phyloP scores from a whole-genome alignment of 2,329 filamentous ascomycete genomes.

The Graphium sp. region DNA sequence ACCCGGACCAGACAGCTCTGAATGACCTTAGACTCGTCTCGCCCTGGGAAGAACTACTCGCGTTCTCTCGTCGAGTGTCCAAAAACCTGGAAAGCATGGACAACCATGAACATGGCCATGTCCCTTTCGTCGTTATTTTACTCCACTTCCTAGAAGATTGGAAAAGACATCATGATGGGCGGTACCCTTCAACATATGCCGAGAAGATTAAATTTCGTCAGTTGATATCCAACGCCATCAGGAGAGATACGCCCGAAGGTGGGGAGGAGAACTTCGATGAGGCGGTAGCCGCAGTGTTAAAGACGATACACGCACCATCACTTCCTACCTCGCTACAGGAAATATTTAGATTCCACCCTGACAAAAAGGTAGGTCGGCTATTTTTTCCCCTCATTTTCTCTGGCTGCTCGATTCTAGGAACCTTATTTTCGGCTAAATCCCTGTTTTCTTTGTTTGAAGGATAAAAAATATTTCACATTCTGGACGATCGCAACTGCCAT shows the following conservation, averaged over 20 bases:
- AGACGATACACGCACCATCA: slow-evolving; percentile 56
- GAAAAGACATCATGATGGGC: slow-evolving; percentile 54
- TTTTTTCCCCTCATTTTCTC: background rate
- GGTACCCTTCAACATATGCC: slow-evolving; percentile 55
- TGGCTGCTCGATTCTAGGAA: too few relatives aligned
- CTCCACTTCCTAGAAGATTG: slow-evolving; percentile 70
- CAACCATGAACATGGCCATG: slow-evolving; percentile 74
- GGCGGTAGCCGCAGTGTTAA: slow-evolving; percentile 72
- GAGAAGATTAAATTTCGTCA: slow-evolving; percentile 76
- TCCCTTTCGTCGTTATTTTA: slow-evolving; percentile 74
- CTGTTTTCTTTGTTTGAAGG: too few relatives aligned
- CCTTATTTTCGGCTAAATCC: too few relatives aligned
- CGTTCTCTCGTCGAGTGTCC: slow-evolving; percentile 52
- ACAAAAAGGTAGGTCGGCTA: slow-evolving; percentile 30
- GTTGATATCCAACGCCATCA: slow-evolving; percentile 47
- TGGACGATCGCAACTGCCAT: slow-evolving; percentile 81
- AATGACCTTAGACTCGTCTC: slow-evolving; percentile 70
- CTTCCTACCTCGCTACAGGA: slow-evolving; percentile 55
- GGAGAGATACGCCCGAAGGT: slow-evolving; percentile 62
- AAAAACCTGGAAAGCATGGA: slow-evolving; percentile 51
- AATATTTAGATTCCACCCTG: slow-evolving; percentile 53
- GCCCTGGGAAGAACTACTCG: slow-evolving; percentile 69
- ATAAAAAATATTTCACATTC: too few relatives aligned
- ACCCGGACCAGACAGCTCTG: slow-evolving; percentile 73
- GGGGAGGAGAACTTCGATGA: slow-evolving; percentile 97